These are phyloP conservation scores for Apiotrichum brassicae DNA, from an alignment of 1,284 basidiomycete genomes.

Conservation along the genomic window DNA sequence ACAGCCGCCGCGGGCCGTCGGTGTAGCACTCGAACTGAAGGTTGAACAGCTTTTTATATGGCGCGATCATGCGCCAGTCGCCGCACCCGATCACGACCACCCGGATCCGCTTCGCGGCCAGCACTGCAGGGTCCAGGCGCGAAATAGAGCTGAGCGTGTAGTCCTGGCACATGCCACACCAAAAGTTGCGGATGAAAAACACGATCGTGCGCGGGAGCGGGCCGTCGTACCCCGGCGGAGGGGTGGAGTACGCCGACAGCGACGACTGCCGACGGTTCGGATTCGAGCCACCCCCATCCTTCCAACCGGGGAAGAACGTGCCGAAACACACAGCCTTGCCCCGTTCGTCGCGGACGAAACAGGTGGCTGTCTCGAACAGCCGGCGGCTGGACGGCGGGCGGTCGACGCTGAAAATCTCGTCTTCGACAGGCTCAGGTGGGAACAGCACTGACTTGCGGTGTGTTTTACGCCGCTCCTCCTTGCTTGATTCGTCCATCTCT, in stretches of 20 bases:
- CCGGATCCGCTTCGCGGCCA: slow-evolving; percentile 34
- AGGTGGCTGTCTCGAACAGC: slow-evolving; percentile 37
- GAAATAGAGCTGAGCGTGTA: slow-evolving; percentile 39
- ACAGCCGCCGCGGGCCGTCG: slow-evolving; percentile 35
- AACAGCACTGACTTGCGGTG: slow-evolving; percentile 4
- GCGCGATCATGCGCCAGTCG: slow-evolving; percentile 43
- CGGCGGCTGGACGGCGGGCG: slow-evolving; percentile 26
- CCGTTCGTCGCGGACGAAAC: slow-evolving; percentile 34
- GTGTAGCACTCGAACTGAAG: slow-evolving; percentile 40
- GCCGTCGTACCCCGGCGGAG: neutral
- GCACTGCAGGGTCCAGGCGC: slow-evolving; percentile 32
- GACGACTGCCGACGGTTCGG: too few species aligned
- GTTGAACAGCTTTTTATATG: slow-evolving; percentile 37
- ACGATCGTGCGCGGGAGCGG: slow-evolving; percentile 27
- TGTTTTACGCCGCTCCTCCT: neutral
- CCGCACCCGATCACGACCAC: slow-evolving; percentile 41
- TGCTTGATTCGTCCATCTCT: neutral
- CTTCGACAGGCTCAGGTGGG: slow-evolving; percentile 10
- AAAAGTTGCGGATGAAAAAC: slow-evolving; percentile 44
- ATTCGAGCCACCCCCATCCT: too few species aligned
- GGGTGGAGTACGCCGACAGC: neutral
- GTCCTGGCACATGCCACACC: slow-evolving; percentile 47
- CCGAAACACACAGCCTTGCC: slow-evolving; percentile 35
- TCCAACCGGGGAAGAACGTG: slow-evolving; percentile 38
- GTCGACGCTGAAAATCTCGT: slow-evolving; percentile 28